Evolutionary conservation across 768 basidiomycete species (phyloP).

Genomic region (Lactarius vividus): DNA sequence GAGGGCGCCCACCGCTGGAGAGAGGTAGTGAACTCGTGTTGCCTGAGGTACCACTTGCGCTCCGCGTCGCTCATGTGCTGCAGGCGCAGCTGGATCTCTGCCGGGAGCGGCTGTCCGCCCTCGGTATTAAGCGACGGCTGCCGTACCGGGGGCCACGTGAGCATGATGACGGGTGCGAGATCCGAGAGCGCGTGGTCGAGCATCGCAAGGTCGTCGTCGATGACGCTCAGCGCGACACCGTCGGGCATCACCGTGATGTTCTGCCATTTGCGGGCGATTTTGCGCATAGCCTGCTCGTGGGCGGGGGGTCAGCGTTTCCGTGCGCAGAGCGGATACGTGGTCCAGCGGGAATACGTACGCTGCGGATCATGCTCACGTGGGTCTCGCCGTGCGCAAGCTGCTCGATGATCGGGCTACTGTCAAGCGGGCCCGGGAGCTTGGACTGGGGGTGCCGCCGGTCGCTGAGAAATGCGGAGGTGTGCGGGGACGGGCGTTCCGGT

Average conservation of each 20-base stretch:
- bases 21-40: conserved; percentile 24
- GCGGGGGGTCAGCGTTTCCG: background rate
- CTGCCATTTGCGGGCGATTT: conserved; percentile 16
- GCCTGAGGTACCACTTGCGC: conserved; percentile 24
- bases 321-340: too few relatives aligned
- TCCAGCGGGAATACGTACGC: conserved; percentile 1
- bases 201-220: conserved; percentile 10
- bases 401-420: conserved; percentile 4
- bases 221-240: background rate
- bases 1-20: conserved; percentile 13
- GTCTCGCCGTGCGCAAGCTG: conserved; percentile 5
- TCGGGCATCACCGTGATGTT: conserved; percentile 17
- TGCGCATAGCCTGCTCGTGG: background rate
- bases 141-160: conserved; percentile 15
- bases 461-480: background rate
- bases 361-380: conserved; percentile 6
- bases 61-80: conserved; percentile 12
- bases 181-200: conserved; percentile 5
- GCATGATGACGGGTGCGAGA: conserved; percentile 10
- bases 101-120: conserved; percentile 11
- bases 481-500: background rate
- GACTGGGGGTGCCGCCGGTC: background rate
- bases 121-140: conserved; percentile 19
- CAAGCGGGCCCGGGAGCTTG: conserved; percentile 13
- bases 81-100: conserved; percentile 2